These are phyloP conservation scores for Pleurotus eryngii DNA, from an alignment of 768 basidiomycete genomes.

Conservation along the genomic window DNA sequence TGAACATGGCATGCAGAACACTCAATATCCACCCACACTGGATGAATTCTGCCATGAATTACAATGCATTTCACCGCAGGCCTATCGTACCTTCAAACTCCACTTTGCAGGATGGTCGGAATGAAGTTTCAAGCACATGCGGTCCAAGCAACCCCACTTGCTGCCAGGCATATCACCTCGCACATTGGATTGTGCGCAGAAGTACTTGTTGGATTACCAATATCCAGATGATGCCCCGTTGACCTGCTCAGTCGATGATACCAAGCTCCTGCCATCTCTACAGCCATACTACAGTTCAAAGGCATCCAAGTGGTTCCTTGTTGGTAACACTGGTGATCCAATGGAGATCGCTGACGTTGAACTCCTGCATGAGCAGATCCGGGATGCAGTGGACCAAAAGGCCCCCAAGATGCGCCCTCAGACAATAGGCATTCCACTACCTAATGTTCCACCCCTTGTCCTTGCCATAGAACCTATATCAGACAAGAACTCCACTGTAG, in stretches of 20 bases:
- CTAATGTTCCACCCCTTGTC: conserved; percentile 27
- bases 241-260: conserved; percentile 32
- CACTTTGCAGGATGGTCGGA: conserved; percentile 15
- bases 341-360: conserved; percentile 19
- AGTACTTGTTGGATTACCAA: conserved; percentile 14
- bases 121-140: conserved; percentile 16
- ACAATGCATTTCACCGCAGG: conserved; percentile 21
- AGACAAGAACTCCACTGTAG: conserved; percentile 12
- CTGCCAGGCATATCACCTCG: conserved; percentile 16
- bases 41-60: conserved; percentile 27
- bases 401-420: conserved; percentile 25
- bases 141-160: conserved; percentile 17
- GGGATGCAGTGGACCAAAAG: background rate
- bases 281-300: conserved; percentile 21
- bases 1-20: conserved; percentile 31
- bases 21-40: conserved; percentile 27
- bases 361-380: background rate
- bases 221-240: conserved; percentile 20
- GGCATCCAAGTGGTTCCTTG: conserved; percentile 16
- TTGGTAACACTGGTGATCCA: conserved; percentile 24
- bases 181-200: conserved; percentile 15
- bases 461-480: conserved; percentile 25
- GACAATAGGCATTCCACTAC: conserved; percentile 24
- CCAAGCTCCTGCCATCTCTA: conserved; percentile 25
- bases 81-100: conserved; percentile 19